Evolutionary conservation across 2,329 filamentous ascomycete genomes (phyloP).

Genomic region (Alternaria conjuncta): DNA sequence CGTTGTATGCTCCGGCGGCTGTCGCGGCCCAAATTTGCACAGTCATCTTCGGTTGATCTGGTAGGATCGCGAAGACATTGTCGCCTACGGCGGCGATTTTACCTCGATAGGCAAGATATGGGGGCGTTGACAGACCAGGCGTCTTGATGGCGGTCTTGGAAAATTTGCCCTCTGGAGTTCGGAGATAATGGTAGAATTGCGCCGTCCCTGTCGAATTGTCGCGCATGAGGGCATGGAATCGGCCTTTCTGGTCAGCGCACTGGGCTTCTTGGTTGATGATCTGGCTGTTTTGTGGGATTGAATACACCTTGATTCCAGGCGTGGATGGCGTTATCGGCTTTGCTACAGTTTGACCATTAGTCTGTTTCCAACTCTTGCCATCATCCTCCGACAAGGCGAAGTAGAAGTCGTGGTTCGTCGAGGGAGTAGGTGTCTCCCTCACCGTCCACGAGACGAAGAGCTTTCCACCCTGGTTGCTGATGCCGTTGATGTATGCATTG

Average conservation of each 20-base stretch:
- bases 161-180: constrained; percentile 35
- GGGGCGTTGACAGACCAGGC: constrained; percentile 35
- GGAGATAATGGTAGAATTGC: constrained; percentile 43
- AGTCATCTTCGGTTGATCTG: constrained; percentile 37
- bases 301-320: constrained; percentile 53
- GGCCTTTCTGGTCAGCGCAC: constrained; percentile 53
- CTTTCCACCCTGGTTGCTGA: constrained; percentile 46
- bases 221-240: constrained; percentile 59
- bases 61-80: constrained; percentile 37
- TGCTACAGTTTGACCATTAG: constrained; percentile 46
- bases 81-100: constrained; percentile 39
- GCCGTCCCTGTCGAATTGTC: constrained; percentile 45
- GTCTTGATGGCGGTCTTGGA: constrained; percentile 41
- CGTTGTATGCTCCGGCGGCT: constrained; percentile 30
- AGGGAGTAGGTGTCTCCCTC: constrained; percentile 55
- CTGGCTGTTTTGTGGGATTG: constrained; percentile 55
- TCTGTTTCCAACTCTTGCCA: constrained; percentile 55
- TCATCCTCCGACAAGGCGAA: constrained; percentile 57
- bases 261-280: constrained; percentile 61
- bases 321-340: constrained; percentile 52
- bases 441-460: constrained; percentile 60
- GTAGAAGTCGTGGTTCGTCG: constrained; percentile 60
- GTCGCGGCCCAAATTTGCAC: constrained; percentile 40
- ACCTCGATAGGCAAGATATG: constrained; percentile 42
- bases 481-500: constrained; percentile 61